A percentile compares a stretch with the other conserved stretches of the same genome.
Conservation (phyloP, 225 moss, liverwort and hornwort genomes). For the Pleurozium schreberi region DNA sequence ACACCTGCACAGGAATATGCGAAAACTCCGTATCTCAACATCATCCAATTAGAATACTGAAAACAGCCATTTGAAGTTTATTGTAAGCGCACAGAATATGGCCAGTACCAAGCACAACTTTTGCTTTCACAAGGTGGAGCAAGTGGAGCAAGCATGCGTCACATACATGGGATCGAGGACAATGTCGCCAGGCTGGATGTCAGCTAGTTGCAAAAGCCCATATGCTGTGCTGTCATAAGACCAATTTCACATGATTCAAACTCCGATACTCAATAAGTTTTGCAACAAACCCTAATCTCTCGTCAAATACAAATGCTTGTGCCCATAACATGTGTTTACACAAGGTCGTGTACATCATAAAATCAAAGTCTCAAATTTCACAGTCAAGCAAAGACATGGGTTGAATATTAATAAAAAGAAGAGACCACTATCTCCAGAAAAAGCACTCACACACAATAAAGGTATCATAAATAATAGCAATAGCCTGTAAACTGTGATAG, state of each 20-base stretch:
- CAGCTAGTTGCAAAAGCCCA: slow-evolving; percentile 75
- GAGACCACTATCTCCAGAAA: background rate
- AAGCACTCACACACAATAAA: background rate
- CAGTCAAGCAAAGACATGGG: background rate
- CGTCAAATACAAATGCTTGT: background rate
- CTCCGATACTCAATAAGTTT: background rate
- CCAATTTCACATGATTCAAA: slow-evolving; percentile 4
- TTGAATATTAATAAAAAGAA: background rate
- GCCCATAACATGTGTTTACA: background rate
- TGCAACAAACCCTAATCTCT: background rate
- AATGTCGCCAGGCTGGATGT: slow-evolving; percentile 59
- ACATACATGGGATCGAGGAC: slow-evolving; percentile 76
- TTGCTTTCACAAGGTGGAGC: background rate
- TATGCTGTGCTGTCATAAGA: slow-evolving; percentile 70
- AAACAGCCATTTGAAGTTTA: background rate
- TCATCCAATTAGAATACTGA: background rate
- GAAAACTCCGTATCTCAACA: background rate
- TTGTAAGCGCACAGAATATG: background rate
- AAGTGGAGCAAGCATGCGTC: background rate
- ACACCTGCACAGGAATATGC: slow-evolving; percentile 35
- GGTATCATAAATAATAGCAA: background rate
- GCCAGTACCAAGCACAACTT: background rate
- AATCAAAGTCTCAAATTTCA: background rate
- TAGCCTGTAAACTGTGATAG: background rate
- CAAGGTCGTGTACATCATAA: background rate